Conservation (phyloP, 78 protist genomes). For the Speleostelium caveatum region DNA sequence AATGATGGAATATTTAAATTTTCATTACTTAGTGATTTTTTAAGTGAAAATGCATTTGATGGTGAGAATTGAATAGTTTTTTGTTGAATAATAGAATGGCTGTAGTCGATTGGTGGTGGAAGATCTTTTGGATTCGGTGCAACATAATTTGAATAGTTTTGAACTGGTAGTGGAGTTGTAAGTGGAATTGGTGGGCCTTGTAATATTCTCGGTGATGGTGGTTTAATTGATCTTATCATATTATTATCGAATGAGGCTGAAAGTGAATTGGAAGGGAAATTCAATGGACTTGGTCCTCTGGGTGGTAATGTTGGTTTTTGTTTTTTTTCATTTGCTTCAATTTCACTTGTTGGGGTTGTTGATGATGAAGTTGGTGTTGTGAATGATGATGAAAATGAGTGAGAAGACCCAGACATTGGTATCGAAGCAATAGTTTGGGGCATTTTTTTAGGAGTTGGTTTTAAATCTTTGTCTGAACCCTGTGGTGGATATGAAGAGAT, state of each 20-base stretch:
- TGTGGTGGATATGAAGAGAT: constrained; percentile 39
- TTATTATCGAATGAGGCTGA: too few species aligned
- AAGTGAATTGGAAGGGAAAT: background rate
- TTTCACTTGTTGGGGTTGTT: background rate
- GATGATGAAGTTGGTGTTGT: background rate
- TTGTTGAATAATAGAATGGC: background rate
- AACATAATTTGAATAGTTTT: too few species aligned
- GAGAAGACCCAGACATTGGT: background rate
- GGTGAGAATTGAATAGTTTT: background rate
- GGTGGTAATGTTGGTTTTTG: too few species aligned
- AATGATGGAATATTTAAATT: background rate
- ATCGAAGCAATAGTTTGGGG: constrained; percentile 54
- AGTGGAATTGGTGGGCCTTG: too few species aligned
- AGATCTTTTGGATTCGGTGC: too few species aligned
- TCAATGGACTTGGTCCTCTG: too few species aligned
- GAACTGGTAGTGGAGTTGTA: too few species aligned
- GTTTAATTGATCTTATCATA: too few species aligned
- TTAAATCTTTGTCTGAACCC: constrained; percentile 15
- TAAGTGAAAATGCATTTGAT: background rate
- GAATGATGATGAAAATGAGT: background rate
- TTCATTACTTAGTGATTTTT: background rate
- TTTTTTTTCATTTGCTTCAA: too few species aligned
- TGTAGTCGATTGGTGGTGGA: background rate
- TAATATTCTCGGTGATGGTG: too few species aligned
- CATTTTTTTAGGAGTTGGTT: constrained; percentile 48